Percentiles rank a stretch among this genome's conserved stretches.
Conservation (phyloP, 2,329 filamentous ascomycete genomes). For the Chrysoporthe cubensis region DNA sequence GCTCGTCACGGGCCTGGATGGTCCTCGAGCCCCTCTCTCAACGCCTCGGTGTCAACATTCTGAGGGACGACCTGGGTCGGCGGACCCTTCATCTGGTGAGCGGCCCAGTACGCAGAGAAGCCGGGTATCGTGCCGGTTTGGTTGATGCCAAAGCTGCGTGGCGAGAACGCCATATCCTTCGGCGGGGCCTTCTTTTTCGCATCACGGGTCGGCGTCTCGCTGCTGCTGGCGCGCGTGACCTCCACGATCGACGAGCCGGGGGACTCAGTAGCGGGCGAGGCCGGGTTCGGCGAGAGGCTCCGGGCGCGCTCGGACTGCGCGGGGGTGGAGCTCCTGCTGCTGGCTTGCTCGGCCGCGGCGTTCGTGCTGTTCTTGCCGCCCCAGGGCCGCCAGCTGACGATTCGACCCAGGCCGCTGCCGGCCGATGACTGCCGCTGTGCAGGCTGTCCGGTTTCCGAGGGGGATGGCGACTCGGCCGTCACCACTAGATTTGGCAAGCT, state of each 20-base stretch:
- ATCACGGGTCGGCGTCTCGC: background rate
- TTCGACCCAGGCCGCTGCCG: constrained; percentile 44
- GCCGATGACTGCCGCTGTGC: constrained; percentile 30
- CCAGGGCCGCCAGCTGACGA: constrained; percentile 56
- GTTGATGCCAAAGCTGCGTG: constrained; percentile 65
- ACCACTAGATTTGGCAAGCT: constrained; percentile 41
- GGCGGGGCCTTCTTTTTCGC: constrained; percentile 16
- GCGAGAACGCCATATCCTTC: constrained; percentile 23
- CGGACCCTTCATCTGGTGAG: constrained; percentile 54
- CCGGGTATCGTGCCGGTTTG: constrained; percentile 76
- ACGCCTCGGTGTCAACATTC: constrained; percentile 60
- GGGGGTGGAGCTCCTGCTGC: constrained; percentile 11
- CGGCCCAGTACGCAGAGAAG: constrained; percentile 62
- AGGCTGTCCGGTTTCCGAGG: background rate
- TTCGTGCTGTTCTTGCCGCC: constrained; percentile 32
- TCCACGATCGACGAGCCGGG: constrained; percentile 27
- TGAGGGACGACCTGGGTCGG: constrained; percentile 62
- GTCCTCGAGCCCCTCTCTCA: constrained; percentile 62
- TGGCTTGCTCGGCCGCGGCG: background rate
- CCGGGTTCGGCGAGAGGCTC: constrained; percentile 20
- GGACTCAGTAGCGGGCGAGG: constrained; percentile 18
- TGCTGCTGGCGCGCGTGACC: background rate
- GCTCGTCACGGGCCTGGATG: background rate
- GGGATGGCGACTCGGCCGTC: constrained; percentile 22
- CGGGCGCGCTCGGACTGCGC: constrained; percentile 21